Conservation (phyloP, 805 yeast species). For the Allodekkera sacchari region DNA sequence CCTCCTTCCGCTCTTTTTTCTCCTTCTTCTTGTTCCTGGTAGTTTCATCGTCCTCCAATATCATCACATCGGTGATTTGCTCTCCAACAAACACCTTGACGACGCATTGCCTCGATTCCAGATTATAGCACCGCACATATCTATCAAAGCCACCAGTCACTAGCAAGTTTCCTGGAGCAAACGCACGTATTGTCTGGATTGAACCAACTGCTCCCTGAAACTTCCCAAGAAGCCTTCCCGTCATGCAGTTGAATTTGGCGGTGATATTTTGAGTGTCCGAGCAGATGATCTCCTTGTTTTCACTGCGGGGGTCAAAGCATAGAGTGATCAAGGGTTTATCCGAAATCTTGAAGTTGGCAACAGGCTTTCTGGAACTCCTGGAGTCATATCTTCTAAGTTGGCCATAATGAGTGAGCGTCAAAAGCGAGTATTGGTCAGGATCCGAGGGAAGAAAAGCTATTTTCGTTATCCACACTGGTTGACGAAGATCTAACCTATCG, state of each 20-base stretch:
- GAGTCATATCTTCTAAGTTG: slow-evolving; percentile 71
- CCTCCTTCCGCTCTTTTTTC: slow-evolving; percentile 13
- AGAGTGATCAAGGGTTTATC: slow-evolving; percentile 45
- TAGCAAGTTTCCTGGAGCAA: slow-evolving; percentile 34
- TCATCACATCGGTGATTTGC: slow-evolving; percentile 46
- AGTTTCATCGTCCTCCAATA: slow-evolving; percentile 40
- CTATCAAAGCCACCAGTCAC: slow-evolving; percentile 84
- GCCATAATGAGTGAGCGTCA: slow-evolving; percentile 68
- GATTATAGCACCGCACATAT: slow-evolving; percentile 70
- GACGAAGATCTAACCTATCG: slow-evolving; percentile 68
- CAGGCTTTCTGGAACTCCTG: slow-evolving; percentile 58
- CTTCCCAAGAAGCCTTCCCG: slow-evolving; percentile 56
- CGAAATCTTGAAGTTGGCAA: slow-evolving; percentile 42
- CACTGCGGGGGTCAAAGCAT: slow-evolving; percentile 18
- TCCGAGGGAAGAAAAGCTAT: slow-evolving; percentile 36
- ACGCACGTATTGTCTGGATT: slow-evolving; percentile 34
- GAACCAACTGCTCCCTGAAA: slow-evolving; percentile 75
- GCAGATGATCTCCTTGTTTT: slow-evolving; percentile 44
- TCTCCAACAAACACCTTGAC: slow-evolving; percentile 74
- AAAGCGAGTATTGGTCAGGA: slow-evolving; percentile 36
- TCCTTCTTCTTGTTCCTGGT: slow-evolving; percentile 12
- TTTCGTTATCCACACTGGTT: slow-evolving; percentile 70
- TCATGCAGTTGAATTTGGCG: slow-evolving; percentile 42
- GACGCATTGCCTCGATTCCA: slow-evolving; percentile 45
- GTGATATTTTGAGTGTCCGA: slow-evolving; percentile 67